A percentile compares a stretch with the other conserved stretches of the same genome.
These are phyloP conservation scores for Phaeosphaeria sp. DNA, from an alignment of 2,329 filamentous ascomycete genomes.

Conservation along the genomic window DNA sequence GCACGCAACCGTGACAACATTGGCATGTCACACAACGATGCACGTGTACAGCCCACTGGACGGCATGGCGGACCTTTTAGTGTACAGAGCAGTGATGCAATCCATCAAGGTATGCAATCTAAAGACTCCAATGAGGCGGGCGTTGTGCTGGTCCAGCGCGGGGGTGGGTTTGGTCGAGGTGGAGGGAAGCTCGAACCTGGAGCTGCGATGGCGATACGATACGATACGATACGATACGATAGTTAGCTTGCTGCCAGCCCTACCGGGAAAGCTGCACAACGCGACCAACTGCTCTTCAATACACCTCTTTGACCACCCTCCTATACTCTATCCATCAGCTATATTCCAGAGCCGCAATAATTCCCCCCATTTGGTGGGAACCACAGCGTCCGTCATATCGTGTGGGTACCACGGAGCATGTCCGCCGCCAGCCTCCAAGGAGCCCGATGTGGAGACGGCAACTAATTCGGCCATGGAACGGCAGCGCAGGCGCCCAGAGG, in stretches of 20 bases:
- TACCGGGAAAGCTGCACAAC: neutral
- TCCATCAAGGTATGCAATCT: neutral
- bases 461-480: slow-evolving; percentile 2
- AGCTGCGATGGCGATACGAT: neutral
- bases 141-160: neutral
- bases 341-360: too few relatives aligned
- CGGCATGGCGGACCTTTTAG: neutral
- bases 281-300: neutral
- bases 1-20: slow-evolving; percentile 18
- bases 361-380: neutral
- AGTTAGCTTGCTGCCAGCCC: neutral
- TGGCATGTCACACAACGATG: neutral
- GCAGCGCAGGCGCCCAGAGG: neutral
- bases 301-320: neutral
- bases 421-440: neutral
- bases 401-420: neutral
- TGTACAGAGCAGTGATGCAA: neutral
- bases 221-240: neutral
- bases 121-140: neutral
- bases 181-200: slow-evolving; percentile 1
- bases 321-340: too few relatives aligned
- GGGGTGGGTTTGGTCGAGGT: neutral
- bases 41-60: neutral
- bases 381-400: neutral
- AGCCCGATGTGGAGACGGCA: slow-evolving; percentile 7